Base-by-base conservation (phyloP, 2,329 filamentous ascomycete species). In the Microdochium paspali region DNA sequence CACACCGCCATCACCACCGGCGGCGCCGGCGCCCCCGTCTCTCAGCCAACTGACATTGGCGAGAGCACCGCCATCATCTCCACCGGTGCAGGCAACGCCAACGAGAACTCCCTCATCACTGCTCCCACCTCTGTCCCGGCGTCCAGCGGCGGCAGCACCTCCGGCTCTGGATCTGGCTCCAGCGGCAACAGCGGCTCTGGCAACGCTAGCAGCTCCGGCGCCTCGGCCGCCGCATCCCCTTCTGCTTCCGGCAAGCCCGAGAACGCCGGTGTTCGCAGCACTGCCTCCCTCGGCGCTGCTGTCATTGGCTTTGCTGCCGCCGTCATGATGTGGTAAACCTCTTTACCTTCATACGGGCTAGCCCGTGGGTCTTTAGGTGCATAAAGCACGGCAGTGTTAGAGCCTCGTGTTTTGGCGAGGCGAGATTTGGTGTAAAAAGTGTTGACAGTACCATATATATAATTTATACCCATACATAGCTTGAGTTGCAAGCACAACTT, bases 271-370 rank as follows among this genome's bases (percentile, higher is more conserved):
- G 39, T 52, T 18, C 31, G 39, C 12, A 45, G 50, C 24, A 45
- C 50, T 18, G 50, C 56, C 43, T 59, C 58, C 3, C 46, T 61
- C 12, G 49, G 60, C 10, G 54, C 54, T 12, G 53, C 59, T 39
- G 51, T 59, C 4, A 40, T 56, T 30, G 58, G 58, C n/a, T 53
- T 61, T 24, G 58, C 45, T 24, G 53, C 50, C 23, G 53, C 55
- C 18, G 48, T 59, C 35, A 40, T 40, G 35, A 21, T 40, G 35
- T 40, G 35, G 35, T 40, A 40, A 18, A 40, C 18, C 23, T 20
- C 35, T 21, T 7, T n/a, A n/a, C n/a, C n/a, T 35, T 35, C 31
- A 35, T 18, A 15, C 13, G 6, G 18, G 4, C 13, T 35, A 4
- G 18, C 13, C 31, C 18, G 13, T 12, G 18, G 6, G 13, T 12